phyloP scores from a whole-genome alignment of 805 yeast species.

The Debaryomyces prosopidis region DNA sequence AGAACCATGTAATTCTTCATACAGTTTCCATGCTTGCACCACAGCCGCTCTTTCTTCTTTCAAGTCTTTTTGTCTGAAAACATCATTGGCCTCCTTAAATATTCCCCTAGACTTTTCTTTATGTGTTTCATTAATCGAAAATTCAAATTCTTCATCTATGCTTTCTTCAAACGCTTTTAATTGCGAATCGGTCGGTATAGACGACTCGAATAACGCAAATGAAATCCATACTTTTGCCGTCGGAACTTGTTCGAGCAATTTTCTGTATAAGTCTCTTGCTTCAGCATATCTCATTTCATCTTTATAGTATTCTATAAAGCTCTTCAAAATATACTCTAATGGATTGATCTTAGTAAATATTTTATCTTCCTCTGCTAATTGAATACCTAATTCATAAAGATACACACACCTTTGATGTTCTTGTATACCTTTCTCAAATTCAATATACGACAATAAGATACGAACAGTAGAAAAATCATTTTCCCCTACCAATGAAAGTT shows the following conservation, averaged over 20 bases:
- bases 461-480: conserved; percentile 9
- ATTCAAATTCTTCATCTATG: conserved; percentile 51
- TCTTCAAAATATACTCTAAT: conserved; percentile 19
- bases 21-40: conserved; percentile 61
- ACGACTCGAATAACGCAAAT: conserved; percentile 69
- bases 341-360: conserved; percentile 29
- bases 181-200: conserved; percentile 59
- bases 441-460: conserved; percentile 66
- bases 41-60: conserved; percentile 51
- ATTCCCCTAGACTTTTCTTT: conserved; percentile 51
- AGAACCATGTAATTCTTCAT: conserved; percentile 65
- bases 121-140: conserved; percentile 52
- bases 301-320: conserved; percentile 57
- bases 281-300: conserved; percentile 57
- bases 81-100: conserved; percentile 54
- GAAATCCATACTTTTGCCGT: conserved; percentile 51
- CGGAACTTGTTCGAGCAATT: conserved; percentile 31
- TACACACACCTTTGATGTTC: conserved; percentile 71
- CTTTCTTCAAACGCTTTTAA: conserved; percentile 43
- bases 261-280: conserved; percentile 54
- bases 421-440: conserved; percentile 64
- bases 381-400: conserved; percentile 55
- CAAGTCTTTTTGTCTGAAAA: conserved; percentile 37
- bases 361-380: conserved; percentile 20
- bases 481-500: conserved; percentile 21